These are phyloP conservation scores for Fennellomyces sp. DNA, from an alignment of 371 early-diverging fungal species.

Conservation along the genomic window DNA sequence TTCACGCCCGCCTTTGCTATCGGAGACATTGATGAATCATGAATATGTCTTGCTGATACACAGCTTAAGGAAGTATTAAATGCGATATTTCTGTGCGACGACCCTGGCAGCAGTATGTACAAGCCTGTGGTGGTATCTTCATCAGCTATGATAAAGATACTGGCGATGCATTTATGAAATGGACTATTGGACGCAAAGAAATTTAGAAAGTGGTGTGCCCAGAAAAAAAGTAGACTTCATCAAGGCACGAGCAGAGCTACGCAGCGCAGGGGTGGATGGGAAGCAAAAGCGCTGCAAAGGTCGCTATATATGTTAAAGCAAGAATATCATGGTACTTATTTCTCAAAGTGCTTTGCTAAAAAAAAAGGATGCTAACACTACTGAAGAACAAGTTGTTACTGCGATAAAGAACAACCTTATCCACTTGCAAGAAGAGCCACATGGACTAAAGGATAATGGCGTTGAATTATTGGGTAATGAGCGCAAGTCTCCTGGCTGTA, in stretches of 20 bases:
- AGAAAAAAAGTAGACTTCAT: neutral
- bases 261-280: neutral
- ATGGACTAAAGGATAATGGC: neutral
- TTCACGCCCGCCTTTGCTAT: neutral
- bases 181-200: neutral
- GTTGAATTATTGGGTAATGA: neutral
- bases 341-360: neutral
- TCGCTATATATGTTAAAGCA: neutral
- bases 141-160: neutral
- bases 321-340: conserved; percentile 2
- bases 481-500: neutral
- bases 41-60: neutral
- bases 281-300: neutral
- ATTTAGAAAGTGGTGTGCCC: neutral
- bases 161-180: neutral
- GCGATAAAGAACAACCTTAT: neutral
- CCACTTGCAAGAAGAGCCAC: neutral
- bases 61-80: neutral
- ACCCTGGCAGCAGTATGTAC: neutral
- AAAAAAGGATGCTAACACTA: neutral
- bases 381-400: neutral
- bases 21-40: neutral
- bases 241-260: neutral
- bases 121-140: neutral
- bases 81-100: neutral